Base-by-base conservation (phyloP, 192 early-diverging fungal species). In the Coemansia sp. region DNA sequence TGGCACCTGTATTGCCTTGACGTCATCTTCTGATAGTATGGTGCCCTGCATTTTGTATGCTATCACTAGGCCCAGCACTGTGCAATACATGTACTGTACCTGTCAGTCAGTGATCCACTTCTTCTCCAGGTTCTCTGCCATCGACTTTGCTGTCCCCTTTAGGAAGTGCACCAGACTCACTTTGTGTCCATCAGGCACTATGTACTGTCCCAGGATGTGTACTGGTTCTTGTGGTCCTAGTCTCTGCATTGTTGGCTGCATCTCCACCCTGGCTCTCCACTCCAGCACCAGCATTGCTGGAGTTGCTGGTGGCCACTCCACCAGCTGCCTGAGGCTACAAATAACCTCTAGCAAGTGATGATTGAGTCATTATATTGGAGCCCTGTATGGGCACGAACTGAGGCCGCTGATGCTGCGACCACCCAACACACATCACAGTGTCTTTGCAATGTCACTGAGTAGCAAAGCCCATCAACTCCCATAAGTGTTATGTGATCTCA, bases 21-120 rank as follows among this genome's bases (percentile, higher is more conserved):
- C 22, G n/a, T 61, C 59, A 4, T 42, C 14, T 12, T 37, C 41
- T 0, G 14, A n/a, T 3, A 61, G 31, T 14, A 24, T 12, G 1
- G 29, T 17, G 1, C 59, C 59, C 41, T 61, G 59, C 25, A 61
- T 42, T 19, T 43, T 35, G 41, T 61, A 61, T 42, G 59, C 59
- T 12, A 38, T 7, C 4, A 24, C 41, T 29, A 40, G 59, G 41
- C 20, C 6, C 25, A 61, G 59, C 27, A 61, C 59, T 17, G 27
- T 40, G 1, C 41, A 20, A 24, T 45, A 61, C 59, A 61, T 25
- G 25, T 61, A 61, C 41, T 61, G 41, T 7, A 40, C 41, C 27
- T 61, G 59, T 12, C 59, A 25, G 27, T 61, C 40, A 0, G 59
- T 61, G 40, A 61, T 38, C 59, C 59, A 61, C 20, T 42, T 61